A percentile compares a stretch with the other conserved stretches of the same genome.
These are phyloP conservation scores for Lasiodiplodia citricola DNA, from an alignment of 2,329 filamentous ascomycete species.

Conservation along the genomic window DNA sequence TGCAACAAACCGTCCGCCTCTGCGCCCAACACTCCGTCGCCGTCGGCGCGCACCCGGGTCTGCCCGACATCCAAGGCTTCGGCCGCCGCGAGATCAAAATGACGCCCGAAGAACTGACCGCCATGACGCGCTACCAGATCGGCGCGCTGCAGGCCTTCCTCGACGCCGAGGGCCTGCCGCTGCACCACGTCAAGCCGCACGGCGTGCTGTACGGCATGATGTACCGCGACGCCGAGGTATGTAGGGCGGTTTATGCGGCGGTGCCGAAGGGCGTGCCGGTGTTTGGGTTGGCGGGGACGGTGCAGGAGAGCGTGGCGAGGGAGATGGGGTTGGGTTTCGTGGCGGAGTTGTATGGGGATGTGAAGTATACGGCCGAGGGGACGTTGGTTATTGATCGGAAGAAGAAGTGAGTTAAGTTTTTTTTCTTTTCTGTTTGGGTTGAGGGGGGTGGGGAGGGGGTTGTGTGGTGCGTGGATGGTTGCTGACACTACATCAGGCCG, in stretches of 20 bases:
- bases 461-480: neutral
- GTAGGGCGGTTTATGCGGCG: conserved; percentile 59
- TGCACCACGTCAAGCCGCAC: conserved; percentile 69
- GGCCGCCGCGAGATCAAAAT: conserved; percentile 67
- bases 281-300: conserved; percentile 61
- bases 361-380: conserved; percentile 59
- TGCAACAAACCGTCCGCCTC: conserved; percentile 63
- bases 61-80: conserved; percentile 70
- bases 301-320: conserved; percentile 59
- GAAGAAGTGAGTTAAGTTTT: conserved; percentile 53
- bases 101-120: conserved; percentile 61
- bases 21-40: conserved; percentile 64
- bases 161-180: conserved; percentile 58
- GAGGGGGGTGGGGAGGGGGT: neutral
- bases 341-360: conserved; percentile 62
- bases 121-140: conserved; percentile 66
- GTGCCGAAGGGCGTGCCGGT: conserved; percentile 58
- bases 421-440: neutral
- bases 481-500: conserved; percentile 34
- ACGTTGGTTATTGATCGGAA: conserved; percentile 63
- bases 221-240: conserved; percentile 57
- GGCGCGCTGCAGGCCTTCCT: conserved; percentile 67
- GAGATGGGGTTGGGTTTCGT: conserved; percentile 60
- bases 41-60: conserved; percentile 67
- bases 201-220: conserved; percentile 65